A percentile compares a stretch with the other conserved stretches of the same genome.
These are phyloP conservation scores for Dissophora ornata DNA, from an alignment of 192 early-diverging fungal genomes.

Conservation along the genomic window DNA sequence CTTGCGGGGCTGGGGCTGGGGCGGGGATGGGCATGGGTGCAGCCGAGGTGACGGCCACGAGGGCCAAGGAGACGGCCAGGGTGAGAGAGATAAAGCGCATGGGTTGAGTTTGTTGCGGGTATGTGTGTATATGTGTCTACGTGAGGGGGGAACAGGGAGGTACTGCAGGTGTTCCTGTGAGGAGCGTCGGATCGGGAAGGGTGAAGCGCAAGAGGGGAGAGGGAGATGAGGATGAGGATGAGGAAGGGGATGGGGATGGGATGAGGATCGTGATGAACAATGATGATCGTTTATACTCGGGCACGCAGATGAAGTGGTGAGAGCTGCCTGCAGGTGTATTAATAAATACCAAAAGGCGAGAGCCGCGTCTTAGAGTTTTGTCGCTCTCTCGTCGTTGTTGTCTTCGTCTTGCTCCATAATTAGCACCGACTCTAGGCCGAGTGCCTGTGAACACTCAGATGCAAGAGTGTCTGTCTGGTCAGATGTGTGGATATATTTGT, in stretches of 20 bases:
- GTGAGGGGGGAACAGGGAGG: background rate
- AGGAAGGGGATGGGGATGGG: slow-evolving; percentile 5
- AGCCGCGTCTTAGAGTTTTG: too few relatives aligned
- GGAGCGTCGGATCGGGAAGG: background rate
- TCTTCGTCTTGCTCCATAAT: background rate
- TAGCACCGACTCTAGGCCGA: background rate
- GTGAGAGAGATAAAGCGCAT: slow-evolving; percentile 41
- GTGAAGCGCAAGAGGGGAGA: background rate
- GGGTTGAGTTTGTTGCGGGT: background rate
- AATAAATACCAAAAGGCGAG: background rate
- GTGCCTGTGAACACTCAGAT: too few relatives aligned
- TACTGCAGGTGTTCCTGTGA: background rate
- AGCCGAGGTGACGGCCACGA: slow-evolving; percentile 25
- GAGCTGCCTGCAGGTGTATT: too few relatives aligned
- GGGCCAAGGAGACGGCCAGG: slow-evolving; percentile 31
- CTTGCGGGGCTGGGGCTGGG: slow-evolving; percentile 2
- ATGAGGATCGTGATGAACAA: slow-evolving; percentile 1
- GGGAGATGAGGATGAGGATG: slow-evolving; percentile 3
- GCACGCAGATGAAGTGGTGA: background rate
- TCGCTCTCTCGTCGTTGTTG: background rate
- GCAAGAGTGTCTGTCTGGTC: too few relatives aligned
- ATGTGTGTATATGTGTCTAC: background rate
- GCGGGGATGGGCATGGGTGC: slow-evolving; percentile 19
- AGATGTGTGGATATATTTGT: too few relatives aligned
- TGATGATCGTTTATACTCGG: background rate